phyloP scores from a whole-genome alignment of 306 rosid species.

The Lupinus albus region DNA sequence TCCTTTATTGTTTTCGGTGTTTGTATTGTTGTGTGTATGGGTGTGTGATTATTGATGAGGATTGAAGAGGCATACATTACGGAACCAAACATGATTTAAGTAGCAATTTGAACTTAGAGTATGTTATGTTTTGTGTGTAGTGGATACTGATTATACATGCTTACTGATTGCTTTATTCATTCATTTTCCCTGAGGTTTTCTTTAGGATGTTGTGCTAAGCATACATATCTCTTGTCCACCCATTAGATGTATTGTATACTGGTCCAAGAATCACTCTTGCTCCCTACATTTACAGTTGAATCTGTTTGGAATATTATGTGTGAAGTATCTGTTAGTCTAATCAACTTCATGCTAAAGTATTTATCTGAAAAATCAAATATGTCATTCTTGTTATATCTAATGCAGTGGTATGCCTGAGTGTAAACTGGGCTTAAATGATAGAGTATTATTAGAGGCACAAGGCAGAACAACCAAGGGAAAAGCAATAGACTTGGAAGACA shows the following conservation, averaged over 20 bases:
- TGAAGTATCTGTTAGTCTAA: conserved; percentile 19
- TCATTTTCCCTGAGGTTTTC: conserved; percentile 2
- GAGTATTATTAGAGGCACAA: conserved; percentile 90
- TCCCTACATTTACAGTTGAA: conserved; percentile 8
- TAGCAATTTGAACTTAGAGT: neutral
- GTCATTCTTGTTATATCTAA: conserved; percentile 37
- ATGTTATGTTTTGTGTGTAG: conserved; percentile 7
- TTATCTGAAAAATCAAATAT: conserved; percentile 37
- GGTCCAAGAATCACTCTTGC: conserved; percentile 22
- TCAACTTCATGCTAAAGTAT: conserved; percentile 20
- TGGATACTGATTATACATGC: conserved; percentile 8
- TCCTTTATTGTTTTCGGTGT: neutral
- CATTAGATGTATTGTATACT: conserved; percentile 14
- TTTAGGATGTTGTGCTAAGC: conserved; percentile 30
- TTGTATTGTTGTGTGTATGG: conserved; percentile 1
- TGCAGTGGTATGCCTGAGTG: conserved; percentile 99
- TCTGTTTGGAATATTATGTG: conserved; percentile 7
- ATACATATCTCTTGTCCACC: conserved; percentile 2
- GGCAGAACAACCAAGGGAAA: conserved; percentile 75
- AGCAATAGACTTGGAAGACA: conserved; percentile 97
- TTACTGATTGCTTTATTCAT: conserved; percentile 13
- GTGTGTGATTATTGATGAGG: neutral
- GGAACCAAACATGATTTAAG: too few relatives aligned
- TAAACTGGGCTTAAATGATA: conserved; percentile 93
- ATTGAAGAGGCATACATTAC: too few relatives aligned